Evolutionary conservation across 805 yeast genomes (phyloP), one percentile per base, ranked within the genome.

Genomic region (Candida arabinofermentans): DNA sequence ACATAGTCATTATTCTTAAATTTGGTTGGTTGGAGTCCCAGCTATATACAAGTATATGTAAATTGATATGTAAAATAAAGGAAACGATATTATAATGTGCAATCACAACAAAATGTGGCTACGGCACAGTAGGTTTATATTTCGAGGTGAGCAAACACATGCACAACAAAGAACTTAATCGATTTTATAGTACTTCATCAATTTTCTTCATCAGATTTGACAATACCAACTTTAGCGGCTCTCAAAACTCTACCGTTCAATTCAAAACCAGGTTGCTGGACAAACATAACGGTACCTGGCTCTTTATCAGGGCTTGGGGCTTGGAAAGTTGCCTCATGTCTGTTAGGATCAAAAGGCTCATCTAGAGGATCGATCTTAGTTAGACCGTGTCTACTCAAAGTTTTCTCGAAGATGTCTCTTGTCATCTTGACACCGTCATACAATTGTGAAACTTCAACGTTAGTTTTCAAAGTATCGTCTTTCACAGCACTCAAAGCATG

Each of bases 191-290:
- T 9, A 24, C 9, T 14, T 27, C 10, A 18, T 17, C n/a, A 14
- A 9, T 19, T 34, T 22, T 39, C 33, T 18, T 69, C 71, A 12
- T 57, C 54, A 41, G 66, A 77, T 69, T 84, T 86, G 51, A 89
- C 96, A 58, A 89, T 78, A 54, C 97, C 97, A 51, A 89, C 97
- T 74, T 89, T 89, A 44, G 97, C 96, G 24, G 97, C 95, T 69
- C 97, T 79, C 61, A 89, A 74, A 26, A 89, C 96, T 62, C 97
- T 78, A 55, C 83, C 79, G 69, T 88, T 88, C 58, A 88, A 74
- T 45, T 83, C 80, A 70, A 82, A 89, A 33, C 97, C 97, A 19
- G 83, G 75, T 68, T 86, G 96, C 69, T 89, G 96, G 46, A 90
- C 96, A 58, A 79, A 86, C 79, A 90, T 85, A 44, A 89, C 87